Evolutionary conservation across 441 rosid genomes (phyloP).

Genomic region (Pelargonium cotyledonis): DNA sequence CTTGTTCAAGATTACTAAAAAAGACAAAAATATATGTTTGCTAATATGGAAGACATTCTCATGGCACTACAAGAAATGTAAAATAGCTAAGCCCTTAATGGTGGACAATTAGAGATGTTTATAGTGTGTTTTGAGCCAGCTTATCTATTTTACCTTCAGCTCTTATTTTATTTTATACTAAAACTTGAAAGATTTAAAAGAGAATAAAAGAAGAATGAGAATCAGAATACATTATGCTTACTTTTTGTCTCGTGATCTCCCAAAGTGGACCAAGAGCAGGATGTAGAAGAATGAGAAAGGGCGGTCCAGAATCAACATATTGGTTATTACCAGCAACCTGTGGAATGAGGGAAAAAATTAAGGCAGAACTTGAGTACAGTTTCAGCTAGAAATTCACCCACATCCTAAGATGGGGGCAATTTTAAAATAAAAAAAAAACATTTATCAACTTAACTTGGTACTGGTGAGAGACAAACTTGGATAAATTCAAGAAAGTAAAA

Average conservation of each 20-base stretch:
- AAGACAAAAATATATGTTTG: background rate
- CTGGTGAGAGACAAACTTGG: background rate
- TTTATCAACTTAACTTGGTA: background rate
- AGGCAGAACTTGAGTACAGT: constrained; percentile 6
- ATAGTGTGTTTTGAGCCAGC: background rate
- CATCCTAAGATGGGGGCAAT: background rate
- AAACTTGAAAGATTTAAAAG: background rate
- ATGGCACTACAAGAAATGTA: constrained; percentile 8
- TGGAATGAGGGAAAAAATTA: constrained; percentile 16
- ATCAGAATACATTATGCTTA: constrained; percentile 19
- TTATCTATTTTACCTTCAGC: background rate
- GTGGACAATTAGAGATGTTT: background rate
- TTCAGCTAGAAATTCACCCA: constrained; percentile 8
- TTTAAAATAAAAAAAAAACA: background rate
- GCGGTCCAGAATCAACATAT: constrained; percentile 63
- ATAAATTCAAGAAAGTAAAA: constrained; percentile 5
- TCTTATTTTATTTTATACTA: background rate
- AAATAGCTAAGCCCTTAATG: constrained; percentile 7
- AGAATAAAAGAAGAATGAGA: background rate
- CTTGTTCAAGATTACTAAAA: too few relatives aligned
- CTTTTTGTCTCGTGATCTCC: constrained; percentile 86
- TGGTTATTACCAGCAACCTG: constrained; percentile 62
- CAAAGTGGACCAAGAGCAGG: constrained; percentile 95
- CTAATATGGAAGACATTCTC: background rate
- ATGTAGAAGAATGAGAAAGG: constrained; percentile 81